Evolutionary conservation across 192 early-diverging fungal genomes (phyloP), one percentile per base, ranked within the genome.

Genomic region (Backusella mclennaniae): DNA sequence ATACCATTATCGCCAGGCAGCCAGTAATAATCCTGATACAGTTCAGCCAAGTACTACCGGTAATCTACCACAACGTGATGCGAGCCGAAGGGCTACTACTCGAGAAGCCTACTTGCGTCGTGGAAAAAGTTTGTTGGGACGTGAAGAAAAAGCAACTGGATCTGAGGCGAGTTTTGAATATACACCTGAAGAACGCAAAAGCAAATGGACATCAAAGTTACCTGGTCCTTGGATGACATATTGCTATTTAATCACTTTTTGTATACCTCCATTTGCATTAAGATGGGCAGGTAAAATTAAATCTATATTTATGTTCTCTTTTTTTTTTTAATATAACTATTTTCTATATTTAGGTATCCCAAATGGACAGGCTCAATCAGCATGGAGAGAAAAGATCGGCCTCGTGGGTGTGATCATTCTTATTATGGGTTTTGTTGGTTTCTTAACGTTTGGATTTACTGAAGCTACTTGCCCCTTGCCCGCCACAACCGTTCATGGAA

Each of bases 371-470:
- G 87, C 90, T 78, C 93, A 93, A 71, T 80, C 81, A 74, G 97
- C 96, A 33, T 98, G 93, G 92, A 89, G 95, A 78, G 96, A 98
- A 84, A 98, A 98, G 82, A 92, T 98, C 73, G 95, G 93, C 0
- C 83, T 98, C 11, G 92, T 96, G 46, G 90, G 88, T 36, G 85
- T 97, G 71, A 96, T 96, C 75, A 26, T 92, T 7, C 1, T 94
- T 0, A 83, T 95, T 67, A 94, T 95, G 89, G 76, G 70, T 5
- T 77, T 79, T 33, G 89, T 96, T 42, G 95, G 93, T 29, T 97
- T 96, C 81, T 77, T 96, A 70, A 96, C 94, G 14, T 96, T 98
- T 80, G 95, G 93, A 36, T 86, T 94, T 76, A 88, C 90, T 67
- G 84, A 89, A 76, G 89, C 89, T 39, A 79, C 92, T 35, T 94